A percentile compares a stretch with the other conserved stretches of the same genome.
phyloP scores from a whole-genome alignment of 768 basidiomycete species.

The Serendipita vermifera region DNA sequence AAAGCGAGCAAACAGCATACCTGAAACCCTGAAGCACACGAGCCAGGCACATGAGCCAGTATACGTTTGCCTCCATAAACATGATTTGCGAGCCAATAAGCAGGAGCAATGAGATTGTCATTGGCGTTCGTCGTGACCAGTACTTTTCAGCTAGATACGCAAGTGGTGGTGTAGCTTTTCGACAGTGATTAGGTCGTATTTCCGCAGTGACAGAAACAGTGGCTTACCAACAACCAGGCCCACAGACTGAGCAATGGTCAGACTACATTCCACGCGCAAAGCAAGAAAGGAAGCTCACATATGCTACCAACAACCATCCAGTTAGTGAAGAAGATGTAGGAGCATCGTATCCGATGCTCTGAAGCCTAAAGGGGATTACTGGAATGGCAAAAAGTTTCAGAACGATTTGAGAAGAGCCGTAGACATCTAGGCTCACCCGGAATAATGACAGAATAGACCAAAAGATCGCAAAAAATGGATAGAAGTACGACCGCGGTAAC shows the following conservation, averaged over 20 bases:
- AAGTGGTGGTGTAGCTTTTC: conserved; percentile 42
- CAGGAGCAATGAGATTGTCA: conserved; percentile 37
- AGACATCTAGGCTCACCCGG: conserved; percentile 39
- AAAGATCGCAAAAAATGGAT: conserved; percentile 26
- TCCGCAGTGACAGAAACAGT: conserved; percentile 1
- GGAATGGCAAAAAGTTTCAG: not conserved
- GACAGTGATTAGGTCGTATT: not conserved
- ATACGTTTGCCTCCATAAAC: conserved; percentile 49
- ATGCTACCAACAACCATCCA: conserved; percentile 51
- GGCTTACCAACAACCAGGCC: conserved; percentile 41
- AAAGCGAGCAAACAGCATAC: not conserved
- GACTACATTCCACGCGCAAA: conserved; percentile 10
- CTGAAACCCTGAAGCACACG: conserved; percentile 45
- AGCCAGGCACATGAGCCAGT: conserved; percentile 43
- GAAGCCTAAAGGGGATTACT: conserved; percentile 34
- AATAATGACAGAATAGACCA: conserved; percentile 50
- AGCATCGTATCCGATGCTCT: conserved; percentile 31
- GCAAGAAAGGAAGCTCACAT: conserved; percentile 27
- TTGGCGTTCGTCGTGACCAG: conserved; percentile 33
- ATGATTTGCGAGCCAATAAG: conserved; percentile 44
- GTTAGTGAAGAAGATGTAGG: conserved; percentile 41
- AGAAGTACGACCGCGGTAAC: conserved; percentile 32
- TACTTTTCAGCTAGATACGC: conserved; percentile 43
- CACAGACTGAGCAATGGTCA: conserved; percentile 30
- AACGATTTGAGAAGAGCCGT: not conserved